phyloP scores from a whole-genome alignment of 2,329 filamentous ascomycete species.

The Lachnellula subtilissima region DNA sequence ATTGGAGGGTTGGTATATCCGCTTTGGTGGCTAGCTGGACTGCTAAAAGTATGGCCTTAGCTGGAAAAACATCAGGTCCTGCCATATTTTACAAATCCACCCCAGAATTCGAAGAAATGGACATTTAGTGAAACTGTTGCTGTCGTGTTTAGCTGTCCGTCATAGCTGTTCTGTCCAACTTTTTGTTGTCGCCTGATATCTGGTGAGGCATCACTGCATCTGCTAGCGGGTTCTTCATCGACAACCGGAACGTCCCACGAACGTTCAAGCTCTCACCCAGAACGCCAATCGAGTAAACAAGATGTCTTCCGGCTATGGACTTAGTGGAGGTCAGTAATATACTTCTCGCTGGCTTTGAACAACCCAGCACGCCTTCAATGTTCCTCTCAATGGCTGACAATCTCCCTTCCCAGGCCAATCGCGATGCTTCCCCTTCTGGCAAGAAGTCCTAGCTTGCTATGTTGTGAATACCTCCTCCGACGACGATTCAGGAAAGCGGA shows the following conservation, averaged over 20 bases:
- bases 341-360: not conserved
- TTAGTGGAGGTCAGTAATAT: conserved; percentile 65
- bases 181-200: conserved; percentile 5
- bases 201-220: conserved; percentile 18
- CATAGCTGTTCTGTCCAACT: conserved; percentile 14
- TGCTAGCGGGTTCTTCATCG: conserved; percentile 1
- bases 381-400: conserved; percentile 22
- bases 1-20: conserved; percentile 58
- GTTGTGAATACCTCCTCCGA: conserved; percentile 84
- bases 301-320: conserved; percentile 80
- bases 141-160: conserved; percentile 1
- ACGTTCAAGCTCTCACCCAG: not conserved
- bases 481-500: conserved; percentile 75
- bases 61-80: conserved; percentile 48
- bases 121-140: conserved; percentile 3
- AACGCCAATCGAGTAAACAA: conserved; percentile 23
- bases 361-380: not conserved
- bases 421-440: conserved; percentile 99
- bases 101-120: conserved; percentile 6
- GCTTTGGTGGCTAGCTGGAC: conserved; percentile 63
- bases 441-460: conserved; percentile 97
- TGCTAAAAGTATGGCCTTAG: conserved; percentile 69
- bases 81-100: conserved; percentile 25
- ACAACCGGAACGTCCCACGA: conserved; percentile 22
- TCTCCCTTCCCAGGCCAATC: conserved; percentile 30